Percentiles rank a stretch among this genome's conserved stretches.
Evolutionary conservation across 257 asterid species (phyloP).

Genomic region (Fraxinus americana): DNA sequence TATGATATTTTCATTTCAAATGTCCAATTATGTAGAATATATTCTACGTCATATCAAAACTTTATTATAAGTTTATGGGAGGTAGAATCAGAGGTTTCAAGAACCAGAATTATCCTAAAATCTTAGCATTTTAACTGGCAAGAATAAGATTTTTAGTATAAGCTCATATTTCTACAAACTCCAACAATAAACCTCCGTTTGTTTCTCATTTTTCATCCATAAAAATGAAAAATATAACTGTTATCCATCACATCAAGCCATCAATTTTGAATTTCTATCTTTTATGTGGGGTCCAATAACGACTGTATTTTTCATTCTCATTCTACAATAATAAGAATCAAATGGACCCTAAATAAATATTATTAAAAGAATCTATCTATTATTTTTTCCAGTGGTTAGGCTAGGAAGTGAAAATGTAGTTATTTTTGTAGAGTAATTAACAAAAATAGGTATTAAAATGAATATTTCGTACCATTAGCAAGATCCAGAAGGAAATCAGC

Average conservation of each 20-base stretch:
- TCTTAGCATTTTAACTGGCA: neutral
- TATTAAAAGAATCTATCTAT: too few species aligned
- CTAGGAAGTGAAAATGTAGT: neutral
- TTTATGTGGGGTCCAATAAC: too few species aligned
- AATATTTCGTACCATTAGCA: constrained; percentile 70
- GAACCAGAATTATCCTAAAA: neutral
- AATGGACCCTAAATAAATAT: too few species aligned
- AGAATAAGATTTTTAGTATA: neutral
- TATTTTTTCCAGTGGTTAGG: too few species aligned
- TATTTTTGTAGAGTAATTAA: neutral
- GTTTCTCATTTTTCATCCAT: too few species aligned
- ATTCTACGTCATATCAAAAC: constrained; percentile 33
- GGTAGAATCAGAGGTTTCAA: constrained; percentile 15
- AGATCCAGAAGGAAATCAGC: constrained; percentile 92
- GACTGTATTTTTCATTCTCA: too few species aligned
- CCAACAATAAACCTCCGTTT: too few species aligned
- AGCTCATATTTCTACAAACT: neutral
- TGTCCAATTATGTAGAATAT: constrained; percentile 25
- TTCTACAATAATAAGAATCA: too few species aligned
- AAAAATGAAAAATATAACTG: too few species aligned
- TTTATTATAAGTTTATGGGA: constrained; percentile 11
- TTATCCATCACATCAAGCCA: too few species aligned
- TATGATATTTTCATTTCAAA: neutral
- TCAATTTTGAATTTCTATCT: too few species aligned
- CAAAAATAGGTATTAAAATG: neutral